Evolutionary conservation across 148 eudicot species (phyloP).

Genomic region (Cornus kousa): DNA sequence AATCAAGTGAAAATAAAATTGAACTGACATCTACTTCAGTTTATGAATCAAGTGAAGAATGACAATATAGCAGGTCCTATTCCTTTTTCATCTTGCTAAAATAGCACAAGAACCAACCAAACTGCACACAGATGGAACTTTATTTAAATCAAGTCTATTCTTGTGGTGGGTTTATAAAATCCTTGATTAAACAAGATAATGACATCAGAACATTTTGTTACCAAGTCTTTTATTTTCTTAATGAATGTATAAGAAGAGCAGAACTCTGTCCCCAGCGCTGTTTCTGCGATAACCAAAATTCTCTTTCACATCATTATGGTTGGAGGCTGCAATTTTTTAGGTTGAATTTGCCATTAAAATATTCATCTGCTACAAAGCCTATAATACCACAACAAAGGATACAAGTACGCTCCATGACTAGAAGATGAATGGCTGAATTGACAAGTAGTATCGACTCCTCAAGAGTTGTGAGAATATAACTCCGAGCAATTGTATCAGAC

Average conservation of each 20-base stretch:
- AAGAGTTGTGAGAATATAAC: slow-evolving; percentile 82
- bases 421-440: slow-evolving; percentile 74
- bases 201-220: background rate
- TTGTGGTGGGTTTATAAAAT: background rate
- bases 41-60: background rate
- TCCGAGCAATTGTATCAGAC: slow-evolving; percentile 83
- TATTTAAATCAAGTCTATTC: background rate
- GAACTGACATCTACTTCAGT: background rate
- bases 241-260: background rate
- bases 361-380: slow-evolving; percentile 3
- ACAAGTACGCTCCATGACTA: slow-evolving; percentile 75
- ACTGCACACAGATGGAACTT: background rate
- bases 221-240: background rate
- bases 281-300: background rate
- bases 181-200: slow-evolving; percentile 7
- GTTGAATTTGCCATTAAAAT: background rate
- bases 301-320: background rate
- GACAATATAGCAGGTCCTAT: no score
- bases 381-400: slow-evolving; percentile 54
- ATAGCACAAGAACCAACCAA: background rate
- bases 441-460: slow-evolving; percentile 88
- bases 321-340: background rate
- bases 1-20: background rate
- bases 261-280: background rate
- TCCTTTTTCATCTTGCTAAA: background rate